A percentile compares a stretch with the other conserved stretches of the same genome.
These are phyloP conservation scores for Condylostoma magnum DNA, from an alignment of 169 alveolate species.

Conservation along the genomic window DNA sequence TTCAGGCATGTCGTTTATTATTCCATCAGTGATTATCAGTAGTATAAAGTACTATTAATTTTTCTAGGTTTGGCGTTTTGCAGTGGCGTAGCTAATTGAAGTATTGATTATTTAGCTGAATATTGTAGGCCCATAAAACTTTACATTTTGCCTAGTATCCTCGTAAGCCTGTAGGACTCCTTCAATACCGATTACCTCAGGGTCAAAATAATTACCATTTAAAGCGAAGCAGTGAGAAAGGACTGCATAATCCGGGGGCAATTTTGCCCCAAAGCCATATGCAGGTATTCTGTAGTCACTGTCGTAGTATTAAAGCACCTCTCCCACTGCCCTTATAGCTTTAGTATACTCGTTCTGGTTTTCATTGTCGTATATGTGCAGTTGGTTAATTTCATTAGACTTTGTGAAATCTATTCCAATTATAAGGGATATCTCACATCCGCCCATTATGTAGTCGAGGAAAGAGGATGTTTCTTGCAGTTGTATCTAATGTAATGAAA, in stretches of 20 bases:
- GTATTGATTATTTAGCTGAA: constrained; percentile 51
- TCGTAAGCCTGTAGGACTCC: constrained; percentile 62
- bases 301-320: constrained; percentile 71
- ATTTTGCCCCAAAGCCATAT: constrained; percentile 81
- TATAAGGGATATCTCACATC: constrained; percentile 68
- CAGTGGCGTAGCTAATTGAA: constrained; percentile 46
- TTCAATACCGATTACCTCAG: constrained; percentile 67
- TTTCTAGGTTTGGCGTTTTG: constrained; percentile 48
- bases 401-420: constrained; percentile 80
- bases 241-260: constrained; percentile 49
- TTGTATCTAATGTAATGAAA: constrained; percentile 4
- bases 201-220: constrained; percentile 74
- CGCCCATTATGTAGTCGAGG: constrained; percentile 75
- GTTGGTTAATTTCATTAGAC: constrained; percentile 57
- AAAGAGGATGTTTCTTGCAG: constrained; percentile 55
- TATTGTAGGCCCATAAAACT: constrained; percentile 78
- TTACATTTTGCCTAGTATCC: constrained; percentile 37
- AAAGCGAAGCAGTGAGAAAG: constrained; percentile 80
- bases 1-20: constrained; percentile 49
- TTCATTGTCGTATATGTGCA: constrained; percentile 37
- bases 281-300: constrained; percentile 72
- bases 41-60: constrained; percentile 59
- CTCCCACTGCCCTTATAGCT: constrained; percentile 70
- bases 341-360: constrained; percentile 54
- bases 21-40: constrained; percentile 62